A percentile compares a stretch with the other conserved stretches of the same genome.
These are phyloP conservation scores for Skeletonema marinoi DNA, from an alignment of 108 stramenopile species.

Conservation along the genomic window DNA sequence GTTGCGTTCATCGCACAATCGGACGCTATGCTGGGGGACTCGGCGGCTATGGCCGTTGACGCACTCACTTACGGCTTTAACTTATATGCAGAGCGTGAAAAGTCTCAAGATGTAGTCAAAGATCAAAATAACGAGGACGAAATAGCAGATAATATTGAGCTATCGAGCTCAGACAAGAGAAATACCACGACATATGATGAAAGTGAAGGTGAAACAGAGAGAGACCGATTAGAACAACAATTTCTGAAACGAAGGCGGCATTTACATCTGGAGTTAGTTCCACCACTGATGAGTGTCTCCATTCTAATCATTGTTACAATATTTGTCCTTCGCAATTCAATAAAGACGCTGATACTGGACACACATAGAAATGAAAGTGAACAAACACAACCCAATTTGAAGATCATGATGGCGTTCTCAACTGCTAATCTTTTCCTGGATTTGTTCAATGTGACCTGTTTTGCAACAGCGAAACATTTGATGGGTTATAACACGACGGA, in stretches of 20 bases:
- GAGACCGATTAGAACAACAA: constrained; percentile 16
- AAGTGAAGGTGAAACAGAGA: constrained; percentile 12
- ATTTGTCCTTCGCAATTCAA: constrained; percentile 25
- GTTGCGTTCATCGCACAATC: constrained; percentile 61
- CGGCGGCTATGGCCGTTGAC: constrained; percentile 72
- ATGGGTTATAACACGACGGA: constrained; percentile 45
- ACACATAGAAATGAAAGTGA: constrained; percentile 26
- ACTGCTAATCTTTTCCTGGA: constrained; percentile 64
- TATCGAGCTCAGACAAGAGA: neutral
- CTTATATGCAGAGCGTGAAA: constrained; percentile 59
- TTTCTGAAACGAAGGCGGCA: constrained; percentile 40
- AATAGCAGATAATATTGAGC: constrained; percentile 12
- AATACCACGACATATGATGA: constrained; percentile 9
- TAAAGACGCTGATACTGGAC: constrained; percentile 36
- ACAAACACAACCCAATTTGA: constrained; percentile 45
- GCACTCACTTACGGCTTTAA: constrained; percentile 69
- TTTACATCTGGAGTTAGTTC: constrained; percentile 70
- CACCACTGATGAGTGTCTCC: constrained; percentile 64
- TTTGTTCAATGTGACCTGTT: constrained; percentile 74
- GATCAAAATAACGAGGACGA: neutral
- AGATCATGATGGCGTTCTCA: constrained; percentile 66
- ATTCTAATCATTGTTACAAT: constrained; percentile 57
- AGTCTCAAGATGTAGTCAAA: constrained; percentile 15
- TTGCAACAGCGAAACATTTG: constrained; percentile 66
- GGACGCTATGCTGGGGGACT: constrained; percentile 65